Conservation (phyloP, 2,329 filamentous ascomycete genomes). For the Sarocladium kiliense region DNA sequence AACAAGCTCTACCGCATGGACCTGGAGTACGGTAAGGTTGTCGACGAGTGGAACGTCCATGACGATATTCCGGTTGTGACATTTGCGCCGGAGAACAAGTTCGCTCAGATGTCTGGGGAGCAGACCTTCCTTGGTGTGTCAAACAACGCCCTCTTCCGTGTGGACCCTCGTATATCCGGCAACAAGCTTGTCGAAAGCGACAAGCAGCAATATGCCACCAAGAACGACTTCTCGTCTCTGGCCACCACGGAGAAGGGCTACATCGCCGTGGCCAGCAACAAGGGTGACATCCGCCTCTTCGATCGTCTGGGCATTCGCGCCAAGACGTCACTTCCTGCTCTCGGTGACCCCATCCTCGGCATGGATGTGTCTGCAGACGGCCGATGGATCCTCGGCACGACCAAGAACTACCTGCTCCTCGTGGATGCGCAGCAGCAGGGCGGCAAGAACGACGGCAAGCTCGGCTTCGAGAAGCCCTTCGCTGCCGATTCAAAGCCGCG, state of each 20-base stretch:
- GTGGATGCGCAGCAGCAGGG: slow-evolving; percentile 87
- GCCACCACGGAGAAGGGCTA: slow-evolving; percentile 96
- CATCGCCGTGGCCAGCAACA: slow-evolving; percentile 94
- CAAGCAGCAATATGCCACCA: slow-evolving; percentile 92
- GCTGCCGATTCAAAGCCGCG: slow-evolving; percentile 90
- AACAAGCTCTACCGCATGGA: slow-evolving; percentile 97
- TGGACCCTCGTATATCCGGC: slow-evolving; percentile 85
- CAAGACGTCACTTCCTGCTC: slow-evolving; percentile 92
- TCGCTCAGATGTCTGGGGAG: slow-evolving; percentile 91
- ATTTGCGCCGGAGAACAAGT: slow-evolving; percentile 96
- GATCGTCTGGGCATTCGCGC: slow-evolving; percentile 95
- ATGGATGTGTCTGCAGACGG: slow-evolving; percentile 94
- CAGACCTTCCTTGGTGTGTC: slow-evolving; percentile 94
- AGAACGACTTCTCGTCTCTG: slow-evolving; percentile 94
- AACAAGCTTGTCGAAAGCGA: slow-evolving; percentile 90
- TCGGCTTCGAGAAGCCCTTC: slow-evolving; percentile 95
- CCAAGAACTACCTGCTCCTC: slow-evolving; percentile 87
- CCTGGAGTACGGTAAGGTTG: slow-evolving; percentile 93
- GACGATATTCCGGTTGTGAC: slow-evolving; percentile 90
- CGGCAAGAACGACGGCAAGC: slow-evolving; percentile 94
- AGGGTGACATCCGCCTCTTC: slow-evolving; percentile 95
- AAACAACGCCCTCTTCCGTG: slow-evolving; percentile 84
- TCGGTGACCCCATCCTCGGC: slow-evolving; percentile 91
- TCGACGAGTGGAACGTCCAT: slow-evolving; percentile 98
- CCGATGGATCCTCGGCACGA: slow-evolving; percentile 91